phyloP scores from a whole-genome alignment of 345 rosid species.

The Hibiscus tridactylites region DNA sequence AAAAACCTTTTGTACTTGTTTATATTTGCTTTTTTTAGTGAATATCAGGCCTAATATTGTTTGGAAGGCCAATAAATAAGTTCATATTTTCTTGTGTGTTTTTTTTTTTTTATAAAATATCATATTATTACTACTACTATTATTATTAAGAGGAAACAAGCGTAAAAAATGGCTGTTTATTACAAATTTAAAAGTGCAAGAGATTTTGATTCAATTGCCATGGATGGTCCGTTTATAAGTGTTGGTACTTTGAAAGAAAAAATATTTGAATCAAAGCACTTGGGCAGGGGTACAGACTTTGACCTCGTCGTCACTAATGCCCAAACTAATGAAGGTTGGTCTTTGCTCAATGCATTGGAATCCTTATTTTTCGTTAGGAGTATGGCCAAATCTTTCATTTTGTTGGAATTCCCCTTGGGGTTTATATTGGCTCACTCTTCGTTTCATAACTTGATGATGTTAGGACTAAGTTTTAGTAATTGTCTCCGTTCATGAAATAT shows the following conservation, averaged over 20 bases:
- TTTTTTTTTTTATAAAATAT: no score
- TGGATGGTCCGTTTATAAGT: slow-evolving; percentile 98
- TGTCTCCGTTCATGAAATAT: slow-evolving; percentile 13
- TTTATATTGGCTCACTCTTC: neutral
- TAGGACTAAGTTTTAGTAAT: neutral
- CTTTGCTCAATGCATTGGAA: slow-evolving; percentile 13
- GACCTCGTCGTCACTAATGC: slow-evolving; percentile 97
- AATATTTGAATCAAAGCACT: slow-evolving; percentile 96
- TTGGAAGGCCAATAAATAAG: slow-evolving; percentile 28
- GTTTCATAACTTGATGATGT: neutral
- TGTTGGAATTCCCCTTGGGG: neutral
- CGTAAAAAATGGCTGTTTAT: slow-evolving; percentile 75
- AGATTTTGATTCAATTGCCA: slow-evolving; percentile 81
- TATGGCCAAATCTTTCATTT: neutral
- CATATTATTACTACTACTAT: slow-evolving; percentile 1
- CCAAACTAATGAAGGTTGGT: slow-evolving; percentile 99
- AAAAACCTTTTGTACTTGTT: slow-evolving; percentile 9
- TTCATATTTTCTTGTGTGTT: neutral
- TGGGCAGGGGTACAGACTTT: slow-evolving; percentile 97
- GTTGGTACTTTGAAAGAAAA: slow-evolving; percentile 98
- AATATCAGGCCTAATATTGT: slow-evolving; percentile 33
- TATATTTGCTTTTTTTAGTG: slow-evolving; percentile 21
- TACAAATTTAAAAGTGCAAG: slow-evolving; percentile 99
- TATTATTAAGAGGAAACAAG: neutral
- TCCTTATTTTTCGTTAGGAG: neutral